Evolutionary conservation across 257 asterid genomes (phyloP), one percentile per base, ranked within the genome.

Genomic region (Scutellaria galericulata): DNA sequence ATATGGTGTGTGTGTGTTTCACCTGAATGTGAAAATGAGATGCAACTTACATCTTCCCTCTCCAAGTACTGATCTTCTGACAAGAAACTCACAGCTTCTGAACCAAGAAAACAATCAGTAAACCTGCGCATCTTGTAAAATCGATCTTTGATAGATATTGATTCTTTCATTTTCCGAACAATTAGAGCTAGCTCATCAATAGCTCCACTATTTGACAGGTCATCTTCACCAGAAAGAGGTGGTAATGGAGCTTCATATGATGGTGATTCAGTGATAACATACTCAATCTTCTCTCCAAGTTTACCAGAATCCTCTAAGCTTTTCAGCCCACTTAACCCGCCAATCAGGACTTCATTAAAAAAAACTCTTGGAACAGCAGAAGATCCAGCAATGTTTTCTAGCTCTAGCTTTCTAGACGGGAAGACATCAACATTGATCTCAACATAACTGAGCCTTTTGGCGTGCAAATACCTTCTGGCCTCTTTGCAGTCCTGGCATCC

Each of bases 141-240:
- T 48, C 98, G 83, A 70, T 92, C 98, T 73, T 83, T 92, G 20
- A 92, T 66, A 48, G 74, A 67, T 70, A 92, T 40, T 12, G 78
- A 64, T 31, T 79, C 90, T 78, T 86, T 88, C 97, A 92, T 90
- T 82, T 90, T 92, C 59, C 83, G 81, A 84, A 81, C 95, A 13
- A 92, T 81, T 80, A 90, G 86, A 53, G 98, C 97, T 45, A 92
- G 86, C 78, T 92, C 98, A 74, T 92, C 98, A 7, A 88, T 71
- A 77, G 88, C 77, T 78, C 95, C 98, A 64, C 86, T 84, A 66
- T 87, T 86, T 42, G 91, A 86, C 68, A 83, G 48, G 75, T 90
- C 98, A 87, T 92, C 98, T 83, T 92, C 98, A 79, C 97, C 98
- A 20, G 98, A 90, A 63, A 92, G 87, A 47, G 98, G 98, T n/a